phyloP scores from a whole-genome alignment of 371 early-diverging fungal species.

The Cokeromyces recurvatus region DNA sequence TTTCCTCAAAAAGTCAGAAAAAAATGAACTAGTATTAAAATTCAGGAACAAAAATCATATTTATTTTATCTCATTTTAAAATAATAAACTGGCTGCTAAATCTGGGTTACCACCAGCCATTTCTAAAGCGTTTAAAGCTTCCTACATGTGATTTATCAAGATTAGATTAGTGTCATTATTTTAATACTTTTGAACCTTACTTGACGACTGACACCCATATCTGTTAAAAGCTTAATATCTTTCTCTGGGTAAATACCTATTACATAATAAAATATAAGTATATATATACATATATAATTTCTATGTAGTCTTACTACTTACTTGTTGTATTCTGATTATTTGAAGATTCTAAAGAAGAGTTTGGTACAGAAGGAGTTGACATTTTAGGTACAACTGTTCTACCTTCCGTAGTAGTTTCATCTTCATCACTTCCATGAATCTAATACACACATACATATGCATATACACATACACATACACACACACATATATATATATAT shows the following conservation, averaged over 20 bases:
- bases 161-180: constrained; percentile 46
- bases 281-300: too few relatives aligned
- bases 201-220: constrained; percentile 43
- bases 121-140: constrained; percentile 80
- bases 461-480: background rate
- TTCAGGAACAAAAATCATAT: too few relatives aligned
- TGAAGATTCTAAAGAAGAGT: background rate
- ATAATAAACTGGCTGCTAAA: constrained; percentile 78
- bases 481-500: too few relatives aligned
- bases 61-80: constrained; percentile 36
- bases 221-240: constrained; percentile 31
- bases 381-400: constrained; percentile 28
- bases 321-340: too few relatives aligned
- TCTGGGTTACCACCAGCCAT: constrained; percentile 82
- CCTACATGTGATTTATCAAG: too few relatives aligned
- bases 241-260: constrained; percentile 31
- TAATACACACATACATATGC: background rate
- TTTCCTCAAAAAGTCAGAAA: background rate
- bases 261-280: background rate
- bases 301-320: too few relatives aligned
- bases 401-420: constrained; percentile 36
- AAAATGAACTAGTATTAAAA: too few relatives aligned
- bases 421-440: constrained; percentile 39
- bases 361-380: constrained; percentile 26
- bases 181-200: too few relatives aligned